Evolutionary conservation across 169 alveolate species (phyloP).

Genomic region (Fabrea salina): DNA sequence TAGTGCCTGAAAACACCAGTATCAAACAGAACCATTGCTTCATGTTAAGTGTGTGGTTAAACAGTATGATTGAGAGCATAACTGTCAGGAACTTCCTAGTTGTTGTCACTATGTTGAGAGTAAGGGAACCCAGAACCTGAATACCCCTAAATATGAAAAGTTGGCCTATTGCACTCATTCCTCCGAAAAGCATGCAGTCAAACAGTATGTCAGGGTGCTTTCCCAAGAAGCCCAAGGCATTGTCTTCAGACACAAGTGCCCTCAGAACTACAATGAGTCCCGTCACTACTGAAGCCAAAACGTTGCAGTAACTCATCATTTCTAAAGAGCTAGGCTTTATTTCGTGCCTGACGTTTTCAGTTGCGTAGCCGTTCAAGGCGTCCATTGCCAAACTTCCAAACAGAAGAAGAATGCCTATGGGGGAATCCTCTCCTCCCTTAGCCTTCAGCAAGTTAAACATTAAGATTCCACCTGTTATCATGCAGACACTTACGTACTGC

Average conservation of each 20-base stretch:
- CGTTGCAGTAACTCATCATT: constrained; percentile 1
- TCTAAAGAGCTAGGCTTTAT: background rate
- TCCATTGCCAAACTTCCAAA: background rate
- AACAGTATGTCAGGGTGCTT: background rate
- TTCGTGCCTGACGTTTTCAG: background rate
- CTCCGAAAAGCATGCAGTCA: background rate
- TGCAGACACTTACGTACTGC: constrained; percentile 12
- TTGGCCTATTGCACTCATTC: constrained; percentile 11
- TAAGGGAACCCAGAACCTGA: background rate
- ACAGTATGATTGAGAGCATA: constrained; percentile 8
- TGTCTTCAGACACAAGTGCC: background rate
- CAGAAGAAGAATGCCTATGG: background rate
- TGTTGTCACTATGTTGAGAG: background rate
- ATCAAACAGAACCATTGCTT: background rate
- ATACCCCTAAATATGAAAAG: constrained; percentile 4
- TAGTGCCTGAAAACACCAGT: constrained; percentile 10
- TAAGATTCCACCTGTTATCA: constrained; percentile 19
- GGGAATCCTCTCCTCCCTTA: background rate
- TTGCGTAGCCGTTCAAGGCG: background rate
- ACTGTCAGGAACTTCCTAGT: constrained; percentile 16
- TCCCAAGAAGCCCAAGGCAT: background rate
- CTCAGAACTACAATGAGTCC: background rate
- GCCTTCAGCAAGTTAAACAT: background rate
- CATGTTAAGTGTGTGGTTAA: background rate
- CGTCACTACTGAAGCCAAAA: background rate